These are phyloP conservation scores for Abrus precatorius DNA, from an alignment of 306 rosid species.

Conservation along the genomic window DNA sequence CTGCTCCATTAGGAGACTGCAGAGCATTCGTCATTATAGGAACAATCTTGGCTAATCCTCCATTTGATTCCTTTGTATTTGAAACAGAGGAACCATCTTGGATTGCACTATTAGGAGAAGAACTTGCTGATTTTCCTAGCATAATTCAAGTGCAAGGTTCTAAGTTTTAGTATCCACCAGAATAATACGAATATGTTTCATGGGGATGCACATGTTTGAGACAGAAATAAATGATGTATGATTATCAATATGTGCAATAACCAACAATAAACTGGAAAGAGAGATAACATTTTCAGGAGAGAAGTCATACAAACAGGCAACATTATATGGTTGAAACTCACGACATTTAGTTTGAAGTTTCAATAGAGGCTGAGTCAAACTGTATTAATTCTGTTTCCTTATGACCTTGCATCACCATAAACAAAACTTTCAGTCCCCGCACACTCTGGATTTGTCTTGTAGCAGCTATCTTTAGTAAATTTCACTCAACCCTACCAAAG, in stretches of 20 bases:
- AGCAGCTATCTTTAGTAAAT: background rate
- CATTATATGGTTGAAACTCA: conserved; percentile 25
- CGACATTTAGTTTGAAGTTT: conserved; percentile 19
- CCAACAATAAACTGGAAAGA: conserved; percentile 17
- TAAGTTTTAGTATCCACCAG: conserved; percentile 3
- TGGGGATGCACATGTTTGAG: background rate
- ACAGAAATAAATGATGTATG: conserved; percentile 16
- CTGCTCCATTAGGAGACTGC: conserved; percentile 62
- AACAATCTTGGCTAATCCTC: conserved; percentile 46
- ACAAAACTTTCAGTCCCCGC: background rate
- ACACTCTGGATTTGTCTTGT: background rate
- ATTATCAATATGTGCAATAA: conserved; percentile 24
- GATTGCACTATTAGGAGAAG: conserved; percentile 51
- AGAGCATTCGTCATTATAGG: conserved; percentile 55
- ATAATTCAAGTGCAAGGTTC: conserved; percentile 45
- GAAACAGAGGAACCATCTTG: conserved; percentile 60
- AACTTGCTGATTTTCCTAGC: conserved; percentile 63
- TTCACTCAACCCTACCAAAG: background rate
- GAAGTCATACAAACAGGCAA: background rate
- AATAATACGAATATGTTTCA: conserved; percentile 1
- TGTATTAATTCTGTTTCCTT: conserved; percentile 11
- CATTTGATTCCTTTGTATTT: conserved; percentile 57
- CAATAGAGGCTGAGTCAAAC: background rate
- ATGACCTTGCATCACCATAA: background rate
- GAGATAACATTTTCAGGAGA: background rate